Conservation (phyloP, 345 rosid genomes). For the Lepidium africanum region DNA sequence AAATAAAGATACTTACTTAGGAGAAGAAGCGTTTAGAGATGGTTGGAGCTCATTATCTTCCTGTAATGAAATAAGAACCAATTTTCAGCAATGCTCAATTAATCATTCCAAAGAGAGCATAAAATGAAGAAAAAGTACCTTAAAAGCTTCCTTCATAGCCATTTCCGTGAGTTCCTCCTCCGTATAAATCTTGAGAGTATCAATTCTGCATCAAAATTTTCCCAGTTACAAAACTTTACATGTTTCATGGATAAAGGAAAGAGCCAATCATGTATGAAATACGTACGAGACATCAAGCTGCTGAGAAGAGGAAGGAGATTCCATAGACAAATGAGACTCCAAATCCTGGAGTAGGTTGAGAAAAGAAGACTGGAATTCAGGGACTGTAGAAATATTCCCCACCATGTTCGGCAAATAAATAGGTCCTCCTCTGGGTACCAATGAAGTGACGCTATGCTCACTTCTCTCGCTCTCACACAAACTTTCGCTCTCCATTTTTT, state of each 20-base stretch:
- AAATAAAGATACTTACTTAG: not conserved
- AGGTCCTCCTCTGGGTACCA: constrained; percentile 32
- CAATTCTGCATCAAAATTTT: constrained; percentile 13
- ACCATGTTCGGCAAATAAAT: constrained; percentile 25
- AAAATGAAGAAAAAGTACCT: not conserved
- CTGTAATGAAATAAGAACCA: constrained; percentile 1
- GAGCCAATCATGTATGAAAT: not conserved
- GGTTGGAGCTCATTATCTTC: not conserved
- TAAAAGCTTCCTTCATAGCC: constrained; percentile 33
- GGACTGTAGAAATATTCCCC: constrained; percentile 4
- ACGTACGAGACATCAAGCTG: constrained; percentile 24
- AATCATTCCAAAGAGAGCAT: not conserved
- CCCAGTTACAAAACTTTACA: not conserved
- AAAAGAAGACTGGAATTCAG: constrained; percentile 22
- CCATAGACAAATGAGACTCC: constrained; percentile 17
- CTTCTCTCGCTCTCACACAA: constrained; percentile 1
- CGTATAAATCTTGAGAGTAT: constrained; percentile 22
- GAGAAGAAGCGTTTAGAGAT: not conserved
- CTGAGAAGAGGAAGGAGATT: constrained; percentile 6
- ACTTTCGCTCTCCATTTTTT: not conserved
- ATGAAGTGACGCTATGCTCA: not conserved
- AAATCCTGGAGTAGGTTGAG: constrained; percentile 23
- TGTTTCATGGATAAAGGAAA: not conserved
- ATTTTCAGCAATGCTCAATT: not conserved
- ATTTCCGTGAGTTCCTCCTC: constrained; percentile 29